Percentiles rank a stretch among this genome's conserved stretches.
These are phyloP conservation scores for Dictyostelium firmibasis DNA, from an alignment of 78 protist genomes.

Conservation along the genomic window DNA sequence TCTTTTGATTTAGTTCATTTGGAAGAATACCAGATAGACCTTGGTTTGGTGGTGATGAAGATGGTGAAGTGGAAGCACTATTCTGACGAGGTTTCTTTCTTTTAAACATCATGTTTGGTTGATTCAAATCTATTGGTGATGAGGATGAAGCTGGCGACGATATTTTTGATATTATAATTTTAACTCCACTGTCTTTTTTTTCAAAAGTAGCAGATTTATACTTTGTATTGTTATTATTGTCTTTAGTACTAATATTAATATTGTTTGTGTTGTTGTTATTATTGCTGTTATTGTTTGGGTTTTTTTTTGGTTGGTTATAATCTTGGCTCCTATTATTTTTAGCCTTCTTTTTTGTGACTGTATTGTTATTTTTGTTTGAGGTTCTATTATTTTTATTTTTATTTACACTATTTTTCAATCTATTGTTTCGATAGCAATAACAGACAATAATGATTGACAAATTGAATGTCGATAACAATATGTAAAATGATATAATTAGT, in stretches of 20 bases:
- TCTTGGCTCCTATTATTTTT: background rate
- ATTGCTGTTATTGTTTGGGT: background rate
- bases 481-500: slow-evolving; percentile 11
- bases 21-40: background rate
- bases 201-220: background rate
- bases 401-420: background rate
- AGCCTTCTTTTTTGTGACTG: background rate
- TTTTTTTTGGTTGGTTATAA: background rate
- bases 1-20: background rate
- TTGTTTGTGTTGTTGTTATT: background rate
- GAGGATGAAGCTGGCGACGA: background rate
- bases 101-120: slow-evolving; percentile 11
- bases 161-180: background rate
- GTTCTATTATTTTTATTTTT: background rate
- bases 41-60: slow-evolving; percentile 28
- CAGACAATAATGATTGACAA: slow-evolving; percentile 4
- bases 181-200: background rate
- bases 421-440: background rate
- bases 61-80: slow-evolving; percentile 24
- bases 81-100: slow-evolving; percentile 36
- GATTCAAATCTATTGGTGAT: background rate
- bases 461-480: slow-evolving; percentile 7
- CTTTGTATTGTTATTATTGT: background rate
- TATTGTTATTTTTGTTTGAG: background rate
- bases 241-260: background rate